Conservation (phyloP, 2,329 filamentous ascomycete genomes). For the Blastomyces gilchristii region DNA sequence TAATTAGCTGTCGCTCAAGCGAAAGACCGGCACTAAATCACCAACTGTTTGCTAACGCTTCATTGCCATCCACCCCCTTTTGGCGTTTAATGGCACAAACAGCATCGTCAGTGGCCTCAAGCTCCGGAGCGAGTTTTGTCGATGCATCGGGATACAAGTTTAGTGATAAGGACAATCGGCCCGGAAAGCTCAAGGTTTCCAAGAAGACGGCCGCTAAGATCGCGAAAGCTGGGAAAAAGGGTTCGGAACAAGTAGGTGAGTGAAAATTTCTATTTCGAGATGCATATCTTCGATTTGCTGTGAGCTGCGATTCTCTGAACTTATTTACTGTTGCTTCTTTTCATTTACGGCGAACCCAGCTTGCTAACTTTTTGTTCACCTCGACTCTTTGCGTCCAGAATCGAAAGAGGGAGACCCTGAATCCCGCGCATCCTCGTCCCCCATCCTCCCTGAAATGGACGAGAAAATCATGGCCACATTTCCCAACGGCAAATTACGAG, state of each 20-base stretch:
- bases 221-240: constrained; percentile 27
- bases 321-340: neutral
- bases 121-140: constrained; percentile 29
- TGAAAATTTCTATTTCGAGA: neutral
- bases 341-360: neutral
- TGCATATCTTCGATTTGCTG: neutral
- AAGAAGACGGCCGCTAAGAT: constrained; percentile 24
- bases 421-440: constrained; percentile 30
- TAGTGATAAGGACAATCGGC: constrained; percentile 36
- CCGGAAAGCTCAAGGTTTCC: constrained; percentile 37
- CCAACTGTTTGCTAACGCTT: neutral
- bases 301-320: neutral
- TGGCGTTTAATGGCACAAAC: neutral
- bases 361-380: neutral
- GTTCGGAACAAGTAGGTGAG: constrained; percentile 21
- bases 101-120: constrained; percentile 23
- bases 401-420: constrained; percentile 20
- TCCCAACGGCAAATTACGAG: constrained; percentile 66
- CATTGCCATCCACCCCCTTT: neutral
- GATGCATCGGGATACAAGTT: constrained; percentile 39
- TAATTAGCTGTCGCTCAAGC: neutral
- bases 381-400: constrained; percentile 5
- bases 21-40: neutral
- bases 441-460: constrained; percentile 52
- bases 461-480: constrained; percentile 69